Conservation (phyloP, 192 early-diverging fungal genomes). For the Coemansia sp. region DNA sequence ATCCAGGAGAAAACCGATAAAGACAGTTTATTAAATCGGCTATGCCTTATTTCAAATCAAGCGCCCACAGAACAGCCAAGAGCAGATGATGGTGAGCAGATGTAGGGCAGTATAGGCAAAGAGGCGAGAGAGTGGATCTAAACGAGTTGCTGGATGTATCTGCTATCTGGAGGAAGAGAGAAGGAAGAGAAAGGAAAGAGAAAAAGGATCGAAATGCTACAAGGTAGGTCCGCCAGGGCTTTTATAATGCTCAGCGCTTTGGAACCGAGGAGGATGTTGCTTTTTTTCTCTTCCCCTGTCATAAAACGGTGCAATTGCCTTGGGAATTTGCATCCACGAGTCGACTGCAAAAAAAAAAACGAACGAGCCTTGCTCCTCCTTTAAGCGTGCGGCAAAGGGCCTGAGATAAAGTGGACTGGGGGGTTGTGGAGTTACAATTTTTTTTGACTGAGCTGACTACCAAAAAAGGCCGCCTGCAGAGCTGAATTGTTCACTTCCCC, state of each 20-base stretch:
- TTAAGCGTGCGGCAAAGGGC: not conserved
- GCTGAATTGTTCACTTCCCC: constrained; percentile 7
- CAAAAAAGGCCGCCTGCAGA: constrained; percentile 4
- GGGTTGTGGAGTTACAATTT: constrained; percentile 8
- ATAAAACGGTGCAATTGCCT: not conserved
- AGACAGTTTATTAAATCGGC: not conserved
- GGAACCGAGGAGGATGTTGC: not conserved
- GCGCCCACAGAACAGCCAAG: not conserved
- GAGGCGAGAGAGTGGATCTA: not conserved
- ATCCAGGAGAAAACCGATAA: not conserved
- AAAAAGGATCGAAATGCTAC: not conserved
- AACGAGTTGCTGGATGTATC: not conserved
- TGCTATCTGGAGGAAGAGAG: not conserved
- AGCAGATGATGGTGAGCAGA: not conserved
- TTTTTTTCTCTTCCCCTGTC: not conserved
- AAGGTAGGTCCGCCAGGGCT: not conserved
- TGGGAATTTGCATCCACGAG: not conserved
- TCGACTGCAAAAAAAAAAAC: not conserved
- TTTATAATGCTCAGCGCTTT: not conserved
- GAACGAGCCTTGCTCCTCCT: not conserved
- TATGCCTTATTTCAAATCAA: not conserved
- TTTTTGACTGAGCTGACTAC: constrained; percentile 1
- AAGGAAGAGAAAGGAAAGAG: not conserved
- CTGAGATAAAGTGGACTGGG: constrained; percentile 9
- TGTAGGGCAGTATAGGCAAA: not conserved